Base-by-base conservation (phyloP, 1,284 basidiomycete genomes). In the Porodaedalea pini region DNA sequence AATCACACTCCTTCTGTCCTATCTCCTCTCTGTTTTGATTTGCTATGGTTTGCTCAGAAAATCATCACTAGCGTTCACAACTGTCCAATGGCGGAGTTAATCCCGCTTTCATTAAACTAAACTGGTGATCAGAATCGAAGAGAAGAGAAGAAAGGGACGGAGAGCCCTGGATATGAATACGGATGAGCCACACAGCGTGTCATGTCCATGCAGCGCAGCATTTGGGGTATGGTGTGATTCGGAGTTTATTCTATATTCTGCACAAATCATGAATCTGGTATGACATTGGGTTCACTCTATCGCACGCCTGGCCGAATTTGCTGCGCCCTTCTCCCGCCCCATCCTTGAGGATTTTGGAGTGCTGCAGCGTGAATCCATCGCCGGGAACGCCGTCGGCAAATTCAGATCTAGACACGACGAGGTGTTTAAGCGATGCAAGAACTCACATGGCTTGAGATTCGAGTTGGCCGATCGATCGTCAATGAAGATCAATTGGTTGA, bases 1-100 rank as follows among this genome's bases (percentile, higher is more conserved):
- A 47, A 47, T 47, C 25, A 47, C 32, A 34, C 6, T n/a, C 32
- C 13, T 45, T 2, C n/a, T 45, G 6, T 27, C 13, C 44, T 11
- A 19, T 45, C 25, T 47, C 45, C 25, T 31, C 25, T 4, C 31
- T 47, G 44, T 25, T 47, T 34, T 47, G 23, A 15, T 47, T 47
- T 47, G 27, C 45, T 31, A 32, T 29, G n/a, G 25, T 4, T 31
- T 17, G 25, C 31, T 47, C 45, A 29, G 45, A 4, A 47, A 29
- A 47, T 47, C 13, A 13, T 47, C 11, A 21, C 21, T 23, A 4
- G n/a, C 21, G n/a, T 23, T 29, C 25, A 27, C 8, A 47, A 29
- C 25, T 27, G 25, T 19, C 45, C 45, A 47, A 47, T 47, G 45
- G 45, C 45, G 45, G 45, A 47, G 45, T 47, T 47, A 47, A 47